These are phyloP conservation scores for Eleusine indica DNA, from an alignment of 176 grass and related monocot species.

Conservation along the genomic window DNA sequence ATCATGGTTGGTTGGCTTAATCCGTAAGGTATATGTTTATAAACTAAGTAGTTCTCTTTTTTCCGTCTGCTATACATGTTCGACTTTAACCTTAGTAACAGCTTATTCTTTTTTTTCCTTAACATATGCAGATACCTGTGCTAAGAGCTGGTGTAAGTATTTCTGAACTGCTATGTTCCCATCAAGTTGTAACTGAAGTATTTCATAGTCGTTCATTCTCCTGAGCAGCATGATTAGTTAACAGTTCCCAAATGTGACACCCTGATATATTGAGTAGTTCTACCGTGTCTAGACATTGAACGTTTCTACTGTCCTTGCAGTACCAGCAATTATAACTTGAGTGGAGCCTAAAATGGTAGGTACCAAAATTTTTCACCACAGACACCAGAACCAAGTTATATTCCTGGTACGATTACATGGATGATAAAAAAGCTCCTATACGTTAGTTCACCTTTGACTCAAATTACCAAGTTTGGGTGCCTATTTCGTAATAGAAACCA, in stretches of 20 bases:
- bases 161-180: conserved; percentile 28
- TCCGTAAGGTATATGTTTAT: conserved; percentile 53
- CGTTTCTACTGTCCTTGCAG: background rate
- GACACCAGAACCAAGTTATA: background rate
- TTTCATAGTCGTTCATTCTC: conserved; percentile 7
- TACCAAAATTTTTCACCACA: background rate
- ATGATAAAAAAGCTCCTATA: background rate
- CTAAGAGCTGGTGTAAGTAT: conserved; percentile 60
- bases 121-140: conserved; percentile 58
- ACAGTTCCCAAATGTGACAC: background rate
- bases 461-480: background rate
- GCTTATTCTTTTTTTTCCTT: conserved; percentile 20
- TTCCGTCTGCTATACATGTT: conserved; percentile 15
- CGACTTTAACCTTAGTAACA: conserved; percentile 11
- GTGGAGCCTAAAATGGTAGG: background rate
- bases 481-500: background rate
- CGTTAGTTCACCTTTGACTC: conserved; percentile 13
- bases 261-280: background rate
- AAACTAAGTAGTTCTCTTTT: background rate
- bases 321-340: background rate
- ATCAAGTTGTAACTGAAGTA: conserved; percentile 10
- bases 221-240: conserved; percentile 1
- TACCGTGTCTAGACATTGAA: background rate
- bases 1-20: conserved; percentile 53
- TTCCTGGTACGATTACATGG: background rate